Base-by-base conservation (phyloP, 2,329 filamentous ascomycete genomes). In the Grosmannia huntii region DNA sequence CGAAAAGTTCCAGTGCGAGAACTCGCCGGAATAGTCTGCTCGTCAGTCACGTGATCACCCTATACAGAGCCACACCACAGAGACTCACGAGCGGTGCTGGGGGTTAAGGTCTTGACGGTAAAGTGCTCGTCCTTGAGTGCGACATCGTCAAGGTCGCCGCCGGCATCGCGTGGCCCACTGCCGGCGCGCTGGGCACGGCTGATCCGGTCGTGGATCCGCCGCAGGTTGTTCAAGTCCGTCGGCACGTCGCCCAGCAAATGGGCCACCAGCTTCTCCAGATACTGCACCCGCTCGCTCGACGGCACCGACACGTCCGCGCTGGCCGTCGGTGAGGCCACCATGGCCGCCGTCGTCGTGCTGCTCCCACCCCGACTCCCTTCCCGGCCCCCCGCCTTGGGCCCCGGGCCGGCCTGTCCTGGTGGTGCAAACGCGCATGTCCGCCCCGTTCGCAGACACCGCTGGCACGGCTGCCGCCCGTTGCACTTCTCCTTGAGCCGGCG, bases 1-100 rank as follows among this genome's bases (percentile, higher is more conserved):
- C 48, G 75, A 77, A 62, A 78, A 78, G 61, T 78, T 77, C 74
- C 75, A 78, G 58, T 78, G 75, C 1, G 76, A 78, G 62, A 78
- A 77, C 61, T 78, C 76, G 10, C 76, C 76, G 0, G 76, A 78
- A 60, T 76, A 78, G 57, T 78, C 75, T 78, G 49, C 12, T 12
- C 3, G 14, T 10, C 3, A 23, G 31, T 25, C 31, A 44, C 21
- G 33, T 25, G n/a, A 25, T 2, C 23, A 4, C 7, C 27, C 7
- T 7, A 10, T 33, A 33, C 5, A 1, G 9, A 38, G 31, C 2
- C 7, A 16, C 1, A 36, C 14, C 5, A n/a, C 14, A 41, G 6
- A 9, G 6, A 61, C 72, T 66, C 61, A 74, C 73, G 73, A 41
- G 71, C 73, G 28, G 69, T 72, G 56, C 71, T 75, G 58, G 72